Conservation (phyloP, 2,329 filamentous ascomycete genomes). For the Rachicladosporium sp. region DNA sequence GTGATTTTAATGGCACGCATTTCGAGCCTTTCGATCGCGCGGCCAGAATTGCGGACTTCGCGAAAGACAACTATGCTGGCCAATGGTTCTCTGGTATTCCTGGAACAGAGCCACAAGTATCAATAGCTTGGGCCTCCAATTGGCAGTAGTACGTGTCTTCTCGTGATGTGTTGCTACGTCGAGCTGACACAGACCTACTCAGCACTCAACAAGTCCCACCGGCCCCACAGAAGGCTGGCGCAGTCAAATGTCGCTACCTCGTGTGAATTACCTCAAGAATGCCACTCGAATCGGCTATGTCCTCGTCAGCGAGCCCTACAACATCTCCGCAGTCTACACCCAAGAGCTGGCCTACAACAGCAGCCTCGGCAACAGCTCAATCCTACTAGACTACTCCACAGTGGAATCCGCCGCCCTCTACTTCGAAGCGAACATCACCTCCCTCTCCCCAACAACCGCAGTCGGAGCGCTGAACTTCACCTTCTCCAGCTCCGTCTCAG, state of each 20-base stretch:
- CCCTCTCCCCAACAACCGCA: conserved; percentile 16
- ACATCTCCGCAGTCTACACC: conserved; percentile 35
- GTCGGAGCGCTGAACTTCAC: conserved; percentile 35
- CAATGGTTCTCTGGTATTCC: conserved; percentile 41
- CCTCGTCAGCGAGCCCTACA: conserved; percentile 37
- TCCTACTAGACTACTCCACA: conserved; percentile 38
- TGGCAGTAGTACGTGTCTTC: conserved; percentile 36
- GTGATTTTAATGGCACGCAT: conserved; percentile 49
- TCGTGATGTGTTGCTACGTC: conserved; percentile 23
- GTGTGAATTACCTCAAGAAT: conserved; percentile 39
- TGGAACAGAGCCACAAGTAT: conserved; percentile 28
- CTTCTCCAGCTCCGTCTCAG: conserved; percentile 34
- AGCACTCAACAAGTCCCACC: conserved; percentile 33
- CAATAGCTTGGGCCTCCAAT: conserved; percentile 44
- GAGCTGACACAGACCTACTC: too few relatives aligned
- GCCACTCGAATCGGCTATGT: conserved; percentile 38
- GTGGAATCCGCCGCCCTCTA: conserved; percentile 39
- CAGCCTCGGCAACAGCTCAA: conserved; percentile 33
- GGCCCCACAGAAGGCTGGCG: conserved; percentile 39
- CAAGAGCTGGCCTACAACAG: conserved; percentile 29
- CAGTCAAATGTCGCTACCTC: conserved; percentile 38
- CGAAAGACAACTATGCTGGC: conserved; percentile 39
- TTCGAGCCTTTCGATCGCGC: conserved; percentile 34
- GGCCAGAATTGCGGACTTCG: conserved; percentile 12
- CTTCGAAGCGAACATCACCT: conserved; percentile 40